Conservation (phyloP, 306 rosid species). For the Spatholobus suberectus region DNA sequence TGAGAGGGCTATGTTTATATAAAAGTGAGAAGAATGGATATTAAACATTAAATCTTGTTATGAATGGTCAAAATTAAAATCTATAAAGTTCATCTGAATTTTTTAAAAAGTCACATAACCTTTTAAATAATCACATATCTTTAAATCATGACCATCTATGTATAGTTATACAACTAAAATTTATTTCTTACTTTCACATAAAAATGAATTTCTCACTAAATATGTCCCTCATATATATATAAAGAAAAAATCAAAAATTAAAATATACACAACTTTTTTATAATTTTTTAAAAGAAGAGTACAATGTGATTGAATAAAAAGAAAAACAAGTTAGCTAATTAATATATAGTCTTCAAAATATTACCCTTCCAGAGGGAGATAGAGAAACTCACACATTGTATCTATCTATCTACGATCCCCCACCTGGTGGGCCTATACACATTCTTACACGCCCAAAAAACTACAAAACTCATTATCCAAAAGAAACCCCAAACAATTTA, state of each 20-base stretch:
- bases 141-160: too few relatives aligned
- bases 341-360: conserved; percentile 39
- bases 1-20: too few relatives aligned
- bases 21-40: too few relatives aligned
- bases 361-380: conserved; percentile 28
- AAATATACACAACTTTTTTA: not conserved
- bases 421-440: conserved; percentile 30
- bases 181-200: too few relatives aligned
- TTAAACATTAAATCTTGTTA: too few relatives aligned
- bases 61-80: too few relatives aligned
- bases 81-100: too few relatives aligned
- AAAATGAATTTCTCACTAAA: too few relatives aligned
- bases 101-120: too few relatives aligned
- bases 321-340: conserved; percentile 23
- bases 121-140: too few relatives aligned
- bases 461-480: conserved; percentile 35
- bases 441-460: conserved; percentile 33
- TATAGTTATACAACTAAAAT: too few relatives aligned
- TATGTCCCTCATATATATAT: too few relatives aligned
- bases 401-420: conserved; percentile 17
- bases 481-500: not conserved
- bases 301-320: conserved; percentile 18
- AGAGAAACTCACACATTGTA: conserved; percentile 33
- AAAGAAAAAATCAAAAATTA: not conserved
- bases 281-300: not conserved